Conservation (phyloP, 2,329 filamentous ascomycete species). For the Rhynchosporium agropyri region DNA sequence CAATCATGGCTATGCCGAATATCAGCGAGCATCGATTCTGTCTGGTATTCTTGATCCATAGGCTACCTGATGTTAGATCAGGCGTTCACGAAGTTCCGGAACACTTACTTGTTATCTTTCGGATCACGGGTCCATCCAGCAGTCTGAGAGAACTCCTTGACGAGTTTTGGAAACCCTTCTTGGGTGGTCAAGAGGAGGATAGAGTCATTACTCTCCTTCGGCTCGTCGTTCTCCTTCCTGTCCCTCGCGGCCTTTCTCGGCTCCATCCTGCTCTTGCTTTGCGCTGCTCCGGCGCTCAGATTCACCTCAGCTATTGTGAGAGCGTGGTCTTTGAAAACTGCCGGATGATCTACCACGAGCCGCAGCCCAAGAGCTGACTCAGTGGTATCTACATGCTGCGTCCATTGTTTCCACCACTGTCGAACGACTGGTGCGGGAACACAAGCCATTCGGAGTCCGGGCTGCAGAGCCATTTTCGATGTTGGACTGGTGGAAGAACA, state of each 20-base stretch:
- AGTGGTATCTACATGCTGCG: conserved; percentile 27
- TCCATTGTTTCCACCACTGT: conserved; percentile 29
- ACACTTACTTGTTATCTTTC: neutral
- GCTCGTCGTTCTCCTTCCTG: conserved; percentile 10
- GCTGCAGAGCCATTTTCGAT: conserved; percentile 24
- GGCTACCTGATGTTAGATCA: conserved; percentile 8
- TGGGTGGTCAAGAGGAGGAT: conserved; percentile 27
- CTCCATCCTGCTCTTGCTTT: conserved; percentile 12
- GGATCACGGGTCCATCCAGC: conserved; percentile 3
- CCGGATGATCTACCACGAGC: conserved; percentile 23
- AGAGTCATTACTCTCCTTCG: conserved; percentile 23
- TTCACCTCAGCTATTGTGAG: neutral
- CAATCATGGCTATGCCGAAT: conserved; percentile 33
- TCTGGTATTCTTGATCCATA: conserved; percentile 16
- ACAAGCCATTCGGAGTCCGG: conserved; percentile 28
- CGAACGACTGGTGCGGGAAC: conserved; percentile 28
- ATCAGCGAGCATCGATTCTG: conserved; percentile 21
- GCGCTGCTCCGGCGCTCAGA: neutral
- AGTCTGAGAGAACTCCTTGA: conserved; percentile 23
- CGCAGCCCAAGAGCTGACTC: conserved; percentile 19
- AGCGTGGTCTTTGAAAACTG: neutral
- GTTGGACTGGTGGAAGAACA: conserved; percentile 27
- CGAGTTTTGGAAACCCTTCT: conserved; percentile 19
- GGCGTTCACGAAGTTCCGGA: too few relatives aligned
- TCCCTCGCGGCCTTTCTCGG: conserved; percentile 1